Conservation (phyloP, 805 yeast species). For the Wickerhamiella nectarea region DNA sequence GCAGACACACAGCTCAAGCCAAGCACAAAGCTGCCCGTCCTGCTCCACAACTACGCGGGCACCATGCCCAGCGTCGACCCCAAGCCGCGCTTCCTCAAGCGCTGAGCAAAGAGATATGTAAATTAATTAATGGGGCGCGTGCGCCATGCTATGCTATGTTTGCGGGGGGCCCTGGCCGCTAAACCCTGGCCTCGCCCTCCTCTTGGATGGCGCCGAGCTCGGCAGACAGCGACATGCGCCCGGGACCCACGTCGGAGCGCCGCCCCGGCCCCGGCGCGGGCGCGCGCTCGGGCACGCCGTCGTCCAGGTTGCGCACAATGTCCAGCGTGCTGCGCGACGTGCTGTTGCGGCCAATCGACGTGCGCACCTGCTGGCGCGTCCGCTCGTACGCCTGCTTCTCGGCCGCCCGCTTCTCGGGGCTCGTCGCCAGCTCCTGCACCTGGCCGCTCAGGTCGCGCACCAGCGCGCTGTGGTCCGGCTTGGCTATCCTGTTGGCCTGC, state of each 20-base stretch:
- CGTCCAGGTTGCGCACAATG: constrained; percentile 16
- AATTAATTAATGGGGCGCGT: too few species aligned
- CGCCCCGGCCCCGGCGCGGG: background rate
- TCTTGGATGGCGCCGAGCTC: constrained; percentile 10
- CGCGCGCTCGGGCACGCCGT: constrained; percentile 1
- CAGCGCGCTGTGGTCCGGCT: constrained; percentile 20
- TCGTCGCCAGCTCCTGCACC: constrained; percentile 19
- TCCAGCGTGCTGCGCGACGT: constrained; percentile 20
- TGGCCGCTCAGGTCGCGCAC: constrained; percentile 23
- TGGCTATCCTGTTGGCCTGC: constrained; percentile 11
- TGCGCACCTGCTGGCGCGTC: constrained; percentile 23
- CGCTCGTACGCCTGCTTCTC: constrained; percentile 21
- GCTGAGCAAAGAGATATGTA: too few species aligned
- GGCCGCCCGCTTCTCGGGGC: constrained; percentile 20
- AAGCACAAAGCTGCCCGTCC: constrained; percentile 40
- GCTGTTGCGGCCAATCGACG: constrained; percentile 19
- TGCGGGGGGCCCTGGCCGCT: too few species aligned
- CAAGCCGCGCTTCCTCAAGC: constrained; percentile 9
- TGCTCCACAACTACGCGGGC: constrained; percentile 63
- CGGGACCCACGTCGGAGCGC: background rate
- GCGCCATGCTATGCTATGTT: too few species aligned
- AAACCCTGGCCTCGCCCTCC: too few species aligned
- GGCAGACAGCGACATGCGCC: background rate
- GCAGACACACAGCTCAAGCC: constrained; percentile 18
- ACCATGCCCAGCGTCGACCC: constrained; percentile 42